phyloP scores from a whole-genome alignment of 352 stramenopile genomes.

The Phytophthora colocasiae region DNA sequence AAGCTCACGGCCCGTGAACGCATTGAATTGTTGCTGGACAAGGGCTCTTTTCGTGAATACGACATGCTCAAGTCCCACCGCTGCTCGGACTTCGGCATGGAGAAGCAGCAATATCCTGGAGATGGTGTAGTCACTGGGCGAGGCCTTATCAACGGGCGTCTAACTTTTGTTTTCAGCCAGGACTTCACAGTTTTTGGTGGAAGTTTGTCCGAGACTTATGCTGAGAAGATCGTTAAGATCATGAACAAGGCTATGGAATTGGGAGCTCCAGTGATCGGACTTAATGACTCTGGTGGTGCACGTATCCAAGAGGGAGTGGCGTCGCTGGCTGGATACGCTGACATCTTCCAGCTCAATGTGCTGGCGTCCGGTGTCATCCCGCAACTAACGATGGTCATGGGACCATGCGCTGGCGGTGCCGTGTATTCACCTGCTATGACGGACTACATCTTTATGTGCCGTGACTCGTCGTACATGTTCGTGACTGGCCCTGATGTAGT shows the following conservation, averaged over 20 bases:
- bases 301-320: constrained; percentile 99
- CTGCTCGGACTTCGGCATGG: constrained; percentile 98
- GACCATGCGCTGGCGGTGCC: constrained; percentile 95
- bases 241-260: constrained; percentile 98
- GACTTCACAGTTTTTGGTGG: constrained; percentile 99
- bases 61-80: constrained; percentile 97
- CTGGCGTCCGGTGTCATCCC: constrained; percentile 94
- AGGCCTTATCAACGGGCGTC: constrained; percentile 94
- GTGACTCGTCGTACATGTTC: constrained; percentile 99
- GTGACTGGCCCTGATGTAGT: constrained; percentile 98
- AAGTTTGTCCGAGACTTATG: constrained; percentile 95
- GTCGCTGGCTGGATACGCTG: constrained; percentile 97
- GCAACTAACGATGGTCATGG: constrained; percentile 98
- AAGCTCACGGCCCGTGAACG: constrained; percentile 98
- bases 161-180: constrained; percentile 97
- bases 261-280: constrained; percentile 96
- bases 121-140: constrained; percentile 97
- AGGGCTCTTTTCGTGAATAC: constrained; percentile 95
- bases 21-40: constrained; percentile 95
- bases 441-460: constrained; percentile 99
- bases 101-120: constrained; percentile 90
- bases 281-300: constrained; percentile 98
- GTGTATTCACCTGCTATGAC: constrained; percentile 98
- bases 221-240: constrained; percentile 99
- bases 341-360: constrained; percentile 99